Conservation (phyloP, 805 yeast genomes). For the Sugiyamaella lignohabitans region DNA sequence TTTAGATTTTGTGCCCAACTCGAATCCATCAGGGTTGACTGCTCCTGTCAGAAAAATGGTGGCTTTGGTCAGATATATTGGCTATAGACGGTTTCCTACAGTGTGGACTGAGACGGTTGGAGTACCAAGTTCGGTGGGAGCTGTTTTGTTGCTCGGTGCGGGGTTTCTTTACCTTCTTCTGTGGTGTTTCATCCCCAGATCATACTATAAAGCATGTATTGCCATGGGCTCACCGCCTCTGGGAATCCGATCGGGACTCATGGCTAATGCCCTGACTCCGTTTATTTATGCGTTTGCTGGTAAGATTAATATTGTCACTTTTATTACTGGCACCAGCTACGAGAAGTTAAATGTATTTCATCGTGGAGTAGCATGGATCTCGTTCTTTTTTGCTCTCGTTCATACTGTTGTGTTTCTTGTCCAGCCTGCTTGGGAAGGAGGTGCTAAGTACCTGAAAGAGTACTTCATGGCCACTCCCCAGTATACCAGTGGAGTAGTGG, state of each 20-base stretch:
- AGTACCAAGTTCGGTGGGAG: slow-evolving; percentile 15
- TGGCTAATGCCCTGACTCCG: slow-evolving; percentile 22
- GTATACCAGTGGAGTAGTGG: slow-evolving; percentile 11
- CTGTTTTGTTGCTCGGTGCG: slow-evolving; percentile 2
- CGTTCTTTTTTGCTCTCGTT: slow-evolving; percentile 15
- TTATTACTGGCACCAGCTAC: slow-evolving; percentile 18
- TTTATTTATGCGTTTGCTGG: slow-evolving; percentile 19
- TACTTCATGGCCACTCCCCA: neutral
- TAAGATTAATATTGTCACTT: slow-evolving; percentile 16
- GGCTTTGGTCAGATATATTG: slow-evolving; percentile 13
- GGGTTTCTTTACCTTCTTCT: slow-evolving; percentile 9
- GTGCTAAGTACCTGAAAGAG: slow-evolving; percentile 6
- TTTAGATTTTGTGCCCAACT: neutral
- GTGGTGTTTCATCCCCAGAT: slow-evolving; percentile 14
- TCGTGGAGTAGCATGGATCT: slow-evolving; percentile 14
- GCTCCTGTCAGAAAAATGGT: neutral
- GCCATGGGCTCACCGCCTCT: slow-evolving; percentile 20
- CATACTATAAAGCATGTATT: slow-evolving; percentile 17
- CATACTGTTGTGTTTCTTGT: slow-evolving; percentile 18
- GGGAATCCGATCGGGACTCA: slow-evolving; percentile 17
- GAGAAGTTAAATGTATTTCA: slow-evolving; percentile 18
- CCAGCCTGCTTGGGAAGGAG: slow-evolving; percentile 18
- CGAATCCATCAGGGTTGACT: neutral
- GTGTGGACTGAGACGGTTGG: slow-evolving; percentile 1
- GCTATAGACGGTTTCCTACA: slow-evolving; percentile 14